Base-by-base conservation (phyloP, 495 filamentous ascomycete genomes). In the Penicillium herquei region DNA sequence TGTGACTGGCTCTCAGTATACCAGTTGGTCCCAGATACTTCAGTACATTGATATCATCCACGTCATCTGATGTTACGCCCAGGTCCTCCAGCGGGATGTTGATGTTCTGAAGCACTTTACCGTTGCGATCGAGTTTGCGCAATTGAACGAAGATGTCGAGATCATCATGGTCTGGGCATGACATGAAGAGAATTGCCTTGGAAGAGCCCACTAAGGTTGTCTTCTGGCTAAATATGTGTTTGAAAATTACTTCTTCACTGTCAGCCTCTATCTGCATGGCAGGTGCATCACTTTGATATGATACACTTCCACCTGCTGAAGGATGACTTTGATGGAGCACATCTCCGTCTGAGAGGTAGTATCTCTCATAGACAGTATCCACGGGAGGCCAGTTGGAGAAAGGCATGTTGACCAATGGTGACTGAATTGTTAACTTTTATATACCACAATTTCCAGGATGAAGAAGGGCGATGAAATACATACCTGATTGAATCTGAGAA, bases 91-190 rank as follows among this genome's bases (percentile, higher is more conserved):
- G 48, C 10, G 52, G 33, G 34, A 55, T 55, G 43, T 55, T 55
- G 5, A 49, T 17, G 43, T 48, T 55, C 43, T 48, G 52, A 12
- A 55, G 33, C 1, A 12, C 17, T 33, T 55, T 37, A 32, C 52
- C 52, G 11, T 43, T 39, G 4, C 34, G 33, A 7, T 43, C 45
- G 13, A 55, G 14, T n/a, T 55, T 55, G 35, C 43, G 37, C 6
- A 55, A 9, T 11, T 39, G 33, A 14, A 55, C 11, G 35, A 47
- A 55, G 14, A 55, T 34, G 14, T 55, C 52, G 17, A 55, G 47
- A 4, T 55, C 43, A 21, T 55, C 35, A 10, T 31, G 32, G 8
- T 55, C 52, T 21, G 47, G 33, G 10, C 31, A 39, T 3, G 43
- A 26, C 52, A 55, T 49, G 11, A 14, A 49, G 2, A 48, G 42